Evolutionary conservation across 2,329 filamentous ascomycete genomes (phyloP).

Genomic region (Ploettnerulaceae sp.): DNA sequence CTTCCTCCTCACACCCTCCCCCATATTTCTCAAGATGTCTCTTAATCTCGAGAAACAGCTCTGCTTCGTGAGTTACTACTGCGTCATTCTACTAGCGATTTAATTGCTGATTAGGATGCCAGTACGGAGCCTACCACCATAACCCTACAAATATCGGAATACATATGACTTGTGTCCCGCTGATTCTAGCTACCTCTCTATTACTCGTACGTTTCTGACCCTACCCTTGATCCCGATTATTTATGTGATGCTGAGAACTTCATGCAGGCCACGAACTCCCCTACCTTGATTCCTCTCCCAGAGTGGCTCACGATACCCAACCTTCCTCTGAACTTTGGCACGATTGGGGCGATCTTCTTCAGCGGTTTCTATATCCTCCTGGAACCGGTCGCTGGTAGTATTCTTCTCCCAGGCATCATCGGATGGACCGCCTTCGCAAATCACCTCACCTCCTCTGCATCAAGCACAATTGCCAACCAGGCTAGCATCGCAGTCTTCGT

Average conservation of each 20-base stretch:
- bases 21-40: slow-evolving; percentile 43
- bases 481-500: slow-evolving; percentile 63
- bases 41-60: slow-evolving; percentile 79
- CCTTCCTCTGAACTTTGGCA: slow-evolving; percentile 61
- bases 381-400: slow-evolving; percentile 83
- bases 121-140: slow-evolving; percentile 85
- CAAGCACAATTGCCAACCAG: slow-evolving; percentile 38
- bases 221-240: background rate
- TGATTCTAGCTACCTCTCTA: slow-evolving; percentile 67
- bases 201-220: slow-evolving; percentile 51
- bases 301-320: slow-evolving; percentile 63
- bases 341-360: slow-evolving; percentile 62
- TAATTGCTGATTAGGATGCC: slow-evolving; percentile 21
- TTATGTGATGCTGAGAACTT: slow-evolving; percentile 24
- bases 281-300: slow-evolving; percentile 59
- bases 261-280: slow-evolving; percentile 55
- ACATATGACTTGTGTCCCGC: slow-evolving; percentile 73
- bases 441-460: slow-evolving; percentile 52
- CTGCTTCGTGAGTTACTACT: slow-evolving; percentile 60
- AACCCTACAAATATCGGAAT: slow-evolving; percentile 72
- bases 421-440: slow-evolving; percentile 71
- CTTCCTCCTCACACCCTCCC: slow-evolving; percentile 10
- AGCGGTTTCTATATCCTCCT: slow-evolving; percentile 81
- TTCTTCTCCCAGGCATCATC: slow-evolving; percentile 72
- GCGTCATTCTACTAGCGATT: background rate